Evolutionary conservation across 305 asterid genomes (phyloP).

Genomic region (Caryopteris hybrid): DNA sequence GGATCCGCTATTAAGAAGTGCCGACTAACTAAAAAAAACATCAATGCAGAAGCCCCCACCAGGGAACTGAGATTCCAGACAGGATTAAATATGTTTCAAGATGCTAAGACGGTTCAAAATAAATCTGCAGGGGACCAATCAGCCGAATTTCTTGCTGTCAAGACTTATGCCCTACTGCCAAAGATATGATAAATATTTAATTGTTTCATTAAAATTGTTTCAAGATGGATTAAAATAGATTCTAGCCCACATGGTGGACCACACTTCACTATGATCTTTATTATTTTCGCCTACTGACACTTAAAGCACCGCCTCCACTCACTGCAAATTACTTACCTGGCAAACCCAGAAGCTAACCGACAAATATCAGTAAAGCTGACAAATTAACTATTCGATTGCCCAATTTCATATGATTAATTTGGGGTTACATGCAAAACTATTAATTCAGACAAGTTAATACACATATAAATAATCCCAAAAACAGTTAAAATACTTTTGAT

Average conservation of each 20-base stretch:
- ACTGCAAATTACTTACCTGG: conserved; percentile 20
- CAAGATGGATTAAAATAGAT: conserved; percentile 11
- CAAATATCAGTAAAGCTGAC: conserved; percentile 7
- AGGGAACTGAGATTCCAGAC: background rate
- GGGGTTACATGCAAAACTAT: background rate
- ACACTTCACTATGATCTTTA: conserved; percentile 10
- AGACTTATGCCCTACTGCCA: background rate
- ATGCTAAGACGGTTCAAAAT: background rate
- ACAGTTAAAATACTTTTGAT: background rate
- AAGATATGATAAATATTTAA: background rate
- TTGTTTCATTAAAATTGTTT: background rate
- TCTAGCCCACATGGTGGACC: conserved; percentile 20
- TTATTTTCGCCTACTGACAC: conserved; percentile 10
- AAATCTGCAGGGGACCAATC: conserved; percentile 8
- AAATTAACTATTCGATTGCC: background rate
- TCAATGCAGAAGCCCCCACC: conserved; percentile 1
- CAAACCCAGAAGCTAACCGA: conserved; percentile 17
- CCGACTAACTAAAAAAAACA: conserved; percentile 12
- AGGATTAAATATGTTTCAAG: background rate
- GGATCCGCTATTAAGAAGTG: background rate
- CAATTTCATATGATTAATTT: background rate
- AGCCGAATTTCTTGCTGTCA: background rate
- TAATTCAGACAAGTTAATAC: background rate
- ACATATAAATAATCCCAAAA: conserved; percentile 4
- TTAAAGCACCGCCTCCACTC: conserved; percentile 19